Evolutionary conservation across 2,329 filamentous ascomycete species (phyloP).

Genomic region (Trichoderma pleuroti): DNA sequence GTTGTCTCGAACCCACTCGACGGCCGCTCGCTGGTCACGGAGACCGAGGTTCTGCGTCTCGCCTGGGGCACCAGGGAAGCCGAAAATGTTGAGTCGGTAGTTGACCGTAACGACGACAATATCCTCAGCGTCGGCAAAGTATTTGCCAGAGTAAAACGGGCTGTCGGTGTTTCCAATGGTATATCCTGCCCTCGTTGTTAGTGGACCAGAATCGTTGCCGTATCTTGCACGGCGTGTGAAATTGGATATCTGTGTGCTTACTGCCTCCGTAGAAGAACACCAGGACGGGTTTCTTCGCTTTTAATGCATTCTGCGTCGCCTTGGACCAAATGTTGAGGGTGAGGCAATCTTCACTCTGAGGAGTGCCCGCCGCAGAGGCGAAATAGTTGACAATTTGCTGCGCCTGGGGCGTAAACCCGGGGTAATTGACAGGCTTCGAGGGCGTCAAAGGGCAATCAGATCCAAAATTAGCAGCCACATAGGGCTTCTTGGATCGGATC

Average conservation of each 20-base stretch:
- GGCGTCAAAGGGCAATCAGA: slow-evolving; percentile 29
- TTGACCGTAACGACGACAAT: slow-evolving; percentile 46
- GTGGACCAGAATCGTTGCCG: background rate
- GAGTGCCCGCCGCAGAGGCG: slow-evolving; percentile 24
- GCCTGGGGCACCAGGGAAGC: slow-evolving; percentile 36
- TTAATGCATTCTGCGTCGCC: slow-evolving; percentile 29
- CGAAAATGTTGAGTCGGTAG: slow-evolving; percentile 43
- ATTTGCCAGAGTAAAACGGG: slow-evolving; percentile 41
- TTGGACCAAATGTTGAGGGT: slow-evolving; percentile 37
- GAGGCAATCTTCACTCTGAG: slow-evolving; percentile 37
- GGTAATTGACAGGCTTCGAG: slow-evolving; percentile 26
- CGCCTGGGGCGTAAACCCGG: slow-evolving; percentile 31
- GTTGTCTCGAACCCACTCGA: slow-evolving; percentile 35
- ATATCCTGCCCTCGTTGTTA: slow-evolving; percentile 30
- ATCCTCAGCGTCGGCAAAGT: slow-evolving; percentile 42
- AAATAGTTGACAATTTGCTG: slow-evolving; percentile 27
- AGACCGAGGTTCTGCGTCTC: slow-evolving; percentile 28
- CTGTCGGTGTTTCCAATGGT: slow-evolving; percentile 36
- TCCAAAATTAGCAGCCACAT: slow-evolving; percentile 29
- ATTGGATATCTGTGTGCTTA: background rate
- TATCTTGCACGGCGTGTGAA: background rate
- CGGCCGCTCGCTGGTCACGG: slow-evolving; percentile 30
- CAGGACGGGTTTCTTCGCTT: slow-evolving; percentile 40
- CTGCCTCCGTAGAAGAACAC: slow-evolving; percentile 40
- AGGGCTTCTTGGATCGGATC: slow-evolving; percentile 22